Evolutionary conservation across 2,329 filamentous ascomycete species (phyloP), one percentile per base, ranked within the genome.

Genomic region (Aphanoascus verrucosus): DNA sequence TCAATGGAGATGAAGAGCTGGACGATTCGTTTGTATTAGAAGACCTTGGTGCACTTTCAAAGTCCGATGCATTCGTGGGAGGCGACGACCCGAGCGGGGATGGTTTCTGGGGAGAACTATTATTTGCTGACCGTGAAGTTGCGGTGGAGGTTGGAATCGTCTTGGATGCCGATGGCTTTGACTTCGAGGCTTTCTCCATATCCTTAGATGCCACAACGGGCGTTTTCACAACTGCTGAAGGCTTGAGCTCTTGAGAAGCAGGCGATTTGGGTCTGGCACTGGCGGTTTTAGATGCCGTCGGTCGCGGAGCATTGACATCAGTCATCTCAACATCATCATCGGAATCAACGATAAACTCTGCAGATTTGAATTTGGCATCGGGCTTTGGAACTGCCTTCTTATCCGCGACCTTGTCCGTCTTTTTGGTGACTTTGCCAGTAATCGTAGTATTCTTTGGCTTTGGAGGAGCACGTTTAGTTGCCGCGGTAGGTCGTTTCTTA

Each of bases 21-120:
- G 72, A 73, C 3, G 71, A 69, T 44, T 69, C 65, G 41, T 69
- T 70, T 15, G 71, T 69, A 52, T 63, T 70, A 19, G 70, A 69
- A 44, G 69, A 69, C 40, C 67, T 66, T 48, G 58, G 65, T 58
- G 69, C 68, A 61, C 75, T 69, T 56, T 78, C 70, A 53, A 77
- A 69, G 61, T 83, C 78, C 17, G 79, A 82, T 28, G 77, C 77
- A 63, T 80, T 82, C 56, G 80, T 75, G 5, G 80, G 79, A 19
- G 79, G 78, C 1, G 80, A 82, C 5, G 78, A 79, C 8, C 77
- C 79, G 9, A 83, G 74, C 11, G 79, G 80, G 14, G 81, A 83
- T 1, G 79, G 79, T 51, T 82, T 82, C 61, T 76, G 77, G 1
- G 80, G 78, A 41, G 78, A 80, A 56, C 72, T 80, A 19, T 68